phyloP scores from a whole-genome alignment of 805 yeast genomes.

The Kazachstania psychrophila region DNA sequence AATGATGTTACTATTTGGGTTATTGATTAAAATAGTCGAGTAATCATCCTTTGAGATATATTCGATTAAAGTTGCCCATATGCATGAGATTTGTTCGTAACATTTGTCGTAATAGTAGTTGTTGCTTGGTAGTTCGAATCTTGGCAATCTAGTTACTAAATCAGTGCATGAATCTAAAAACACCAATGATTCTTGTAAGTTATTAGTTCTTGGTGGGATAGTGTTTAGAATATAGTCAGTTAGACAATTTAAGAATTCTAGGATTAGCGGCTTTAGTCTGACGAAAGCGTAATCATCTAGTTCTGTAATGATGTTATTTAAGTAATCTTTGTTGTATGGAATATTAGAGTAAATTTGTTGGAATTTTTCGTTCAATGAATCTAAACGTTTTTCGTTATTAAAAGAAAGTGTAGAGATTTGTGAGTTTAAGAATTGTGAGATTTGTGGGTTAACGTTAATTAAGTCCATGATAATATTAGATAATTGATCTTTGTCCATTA shows the following conservation, averaged over 20 bases:
- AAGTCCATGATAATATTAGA: constrained; percentile 13
- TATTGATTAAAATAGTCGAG: constrained; percentile 12
- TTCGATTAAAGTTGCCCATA: constrained; percentile 27
- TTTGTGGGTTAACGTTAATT: constrained; percentile 17
- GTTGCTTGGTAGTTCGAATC: constrained; percentile 27
- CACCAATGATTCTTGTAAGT: constrained; percentile 21
- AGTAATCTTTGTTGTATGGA: constrained; percentile 24
- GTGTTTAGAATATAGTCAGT: constrained; percentile 27
- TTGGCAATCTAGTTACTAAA: constrained; percentile 24
- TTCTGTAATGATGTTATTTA: constrained; percentile 7
- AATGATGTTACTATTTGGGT: constrained; percentile 13
- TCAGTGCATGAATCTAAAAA: constrained; percentile 25
- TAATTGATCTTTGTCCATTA: constrained; percentile 26
- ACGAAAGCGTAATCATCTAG: constrained; percentile 31
- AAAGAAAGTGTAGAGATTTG: constrained; percentile 9
- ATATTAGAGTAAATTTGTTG: constrained; percentile 18
- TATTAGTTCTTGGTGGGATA: constrained; percentile 26
- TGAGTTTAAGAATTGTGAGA: constrained; percentile 14
- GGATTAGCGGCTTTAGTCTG: constrained; percentile 24
- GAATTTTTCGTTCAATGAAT: constrained; percentile 17
- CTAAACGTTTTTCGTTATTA: constrained; percentile 17
- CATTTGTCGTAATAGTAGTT: constrained; percentile 31
- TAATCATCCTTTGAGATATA: constrained; percentile 20
- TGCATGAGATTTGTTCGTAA: constrained; percentile 27
- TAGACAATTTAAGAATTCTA: constrained; percentile 29